Evolutionary conservation across 441 rosid species (phyloP).

Genomic region (Gossypium schwendimanii): DNA sequence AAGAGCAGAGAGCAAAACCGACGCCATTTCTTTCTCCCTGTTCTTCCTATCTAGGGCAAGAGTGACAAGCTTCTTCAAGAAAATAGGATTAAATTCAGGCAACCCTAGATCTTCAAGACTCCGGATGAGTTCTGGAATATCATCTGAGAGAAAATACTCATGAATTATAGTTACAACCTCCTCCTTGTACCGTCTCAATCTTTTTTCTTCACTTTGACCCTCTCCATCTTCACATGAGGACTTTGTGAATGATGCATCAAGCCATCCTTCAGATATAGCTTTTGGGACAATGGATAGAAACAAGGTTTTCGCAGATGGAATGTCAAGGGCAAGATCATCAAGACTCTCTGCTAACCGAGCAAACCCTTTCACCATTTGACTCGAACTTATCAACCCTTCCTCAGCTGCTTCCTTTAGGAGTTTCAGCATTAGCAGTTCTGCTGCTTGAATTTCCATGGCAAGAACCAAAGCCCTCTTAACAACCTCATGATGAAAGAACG

Average conservation of each 20-base stretch:
- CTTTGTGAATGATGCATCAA: conserved; percentile 56
- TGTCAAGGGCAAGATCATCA: conserved; percentile 91
- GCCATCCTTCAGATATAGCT: conserved; percentile 88
- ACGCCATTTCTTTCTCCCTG: conserved; percentile 99
- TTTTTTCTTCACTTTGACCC: conserved; percentile 35
- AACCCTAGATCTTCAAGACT: conserved; percentile 84
- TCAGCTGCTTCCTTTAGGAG: conserved; percentile 81
- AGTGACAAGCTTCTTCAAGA: conserved; percentile 82
- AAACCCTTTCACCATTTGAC: conserved; percentile 92
- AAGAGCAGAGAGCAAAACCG: conserved; percentile 83
- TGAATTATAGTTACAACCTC: conserved; percentile 76
- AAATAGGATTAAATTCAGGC: conserved; percentile 69
- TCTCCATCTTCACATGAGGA: conserved; percentile 37
- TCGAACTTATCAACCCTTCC: conserved; percentile 89
- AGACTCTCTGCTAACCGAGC: conserved; percentile 77
- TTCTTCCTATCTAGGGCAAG: conserved; percentile 96
- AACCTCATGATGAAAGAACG: conserved; percentile 97
- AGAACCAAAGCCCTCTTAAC: conserved; percentile 91
- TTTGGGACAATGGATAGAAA: conserved; percentile 55
- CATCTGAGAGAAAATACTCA: conserved; percentile 94
- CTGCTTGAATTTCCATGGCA: conserved; percentile 71
- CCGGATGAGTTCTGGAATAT: conserved; percentile 86
- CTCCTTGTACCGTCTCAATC: conserved; percentile 59
- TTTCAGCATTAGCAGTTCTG: conserved; percentile 59
- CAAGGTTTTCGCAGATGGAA: conserved; percentile 69